Evolutionary conservation across 805 yeast genomes (phyloP).

Genomic region (Saturnispora saitoi): DNA sequence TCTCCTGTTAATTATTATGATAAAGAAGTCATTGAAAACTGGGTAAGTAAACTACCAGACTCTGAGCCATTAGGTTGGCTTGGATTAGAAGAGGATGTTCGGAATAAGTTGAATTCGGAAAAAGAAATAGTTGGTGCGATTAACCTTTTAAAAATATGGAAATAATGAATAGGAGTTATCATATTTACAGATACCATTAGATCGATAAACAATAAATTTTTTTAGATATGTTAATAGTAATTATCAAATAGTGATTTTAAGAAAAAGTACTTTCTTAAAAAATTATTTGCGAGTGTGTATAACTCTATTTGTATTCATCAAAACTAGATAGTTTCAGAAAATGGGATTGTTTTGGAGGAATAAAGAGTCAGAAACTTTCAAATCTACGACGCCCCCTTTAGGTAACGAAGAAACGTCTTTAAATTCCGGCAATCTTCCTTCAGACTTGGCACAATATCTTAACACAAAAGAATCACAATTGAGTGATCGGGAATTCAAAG

Average conservation of each 20-base stretch:
- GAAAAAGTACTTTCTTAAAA: not conserved
- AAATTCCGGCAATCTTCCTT: constrained; percentile 13
- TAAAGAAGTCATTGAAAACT: constrained; percentile 23
- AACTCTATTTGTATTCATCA: not conserved
- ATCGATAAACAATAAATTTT: too few species aligned
- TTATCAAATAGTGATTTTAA: not conserved
- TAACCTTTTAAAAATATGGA: not conserved
- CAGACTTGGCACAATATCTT: constrained; percentile 22
- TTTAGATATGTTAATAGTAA: too few species aligned
- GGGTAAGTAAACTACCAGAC: constrained; percentile 49
- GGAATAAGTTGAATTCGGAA: constrained; percentile 9
- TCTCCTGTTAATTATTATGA: constrained; percentile 39
- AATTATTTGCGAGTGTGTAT: not conserved
- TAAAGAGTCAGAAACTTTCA: not conserved
- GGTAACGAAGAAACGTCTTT: not conserved
- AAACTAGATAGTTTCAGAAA: not conserved
- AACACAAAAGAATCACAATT: constrained; percentile 20
- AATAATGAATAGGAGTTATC: not conserved
- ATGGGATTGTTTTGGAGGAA: constrained; percentile 17
- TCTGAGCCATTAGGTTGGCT: constrained; percentile 32
- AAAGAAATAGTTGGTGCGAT: constrained; percentile 4
- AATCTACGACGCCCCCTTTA: not conserved
- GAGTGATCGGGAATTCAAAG: constrained; percentile 28
- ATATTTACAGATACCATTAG: too few species aligned
- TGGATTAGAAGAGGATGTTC: constrained; percentile 14